These are phyloP conservation scores for Fusarium nematophilum DNA, from an alignment of 2,329 filamentous ascomycete species.

Conservation along the genomic window DNA sequence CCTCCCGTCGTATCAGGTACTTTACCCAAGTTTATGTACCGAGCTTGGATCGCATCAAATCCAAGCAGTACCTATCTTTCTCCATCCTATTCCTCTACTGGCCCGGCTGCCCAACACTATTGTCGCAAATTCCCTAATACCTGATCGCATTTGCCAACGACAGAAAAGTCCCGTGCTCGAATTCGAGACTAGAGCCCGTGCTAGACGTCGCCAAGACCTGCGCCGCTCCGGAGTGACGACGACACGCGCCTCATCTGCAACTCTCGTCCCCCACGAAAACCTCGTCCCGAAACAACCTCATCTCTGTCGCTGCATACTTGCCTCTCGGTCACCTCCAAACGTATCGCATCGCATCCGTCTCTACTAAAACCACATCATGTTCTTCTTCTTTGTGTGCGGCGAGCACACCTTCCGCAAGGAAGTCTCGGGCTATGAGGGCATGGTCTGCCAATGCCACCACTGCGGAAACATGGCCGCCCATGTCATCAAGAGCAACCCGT, in stretches of 20 bases:
- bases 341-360: not conserved
- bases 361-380: constrained; percentile 55
- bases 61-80: too few species aligned
- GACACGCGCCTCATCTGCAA: constrained; percentile 21
- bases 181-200: too few species aligned
- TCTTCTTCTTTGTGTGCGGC: constrained; percentile 71
- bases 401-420: constrained; percentile 71
- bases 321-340: too few species aligned
- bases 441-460: constrained; percentile 73
- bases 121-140: not conserved
- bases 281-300: constrained; percentile 4
- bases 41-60: too few species aligned
- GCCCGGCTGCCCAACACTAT: too few species aligned
- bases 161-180: not conserved
- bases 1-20: too few species aligned
- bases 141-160: not conserved
- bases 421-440: constrained; percentile 69
- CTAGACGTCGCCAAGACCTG: constrained; percentile 35
- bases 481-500: constrained; percentile 73
- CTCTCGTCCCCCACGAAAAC: constrained; percentile 3
- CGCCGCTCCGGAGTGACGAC: constrained; percentile 34
- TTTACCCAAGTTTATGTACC: too few species aligned
- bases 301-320: not conserved
- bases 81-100: too few species aligned
- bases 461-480: constrained; percentile 72